Base-by-base conservation (phyloP, 768 basidiomycete species). In the Floccularia luteovirens region DNA sequence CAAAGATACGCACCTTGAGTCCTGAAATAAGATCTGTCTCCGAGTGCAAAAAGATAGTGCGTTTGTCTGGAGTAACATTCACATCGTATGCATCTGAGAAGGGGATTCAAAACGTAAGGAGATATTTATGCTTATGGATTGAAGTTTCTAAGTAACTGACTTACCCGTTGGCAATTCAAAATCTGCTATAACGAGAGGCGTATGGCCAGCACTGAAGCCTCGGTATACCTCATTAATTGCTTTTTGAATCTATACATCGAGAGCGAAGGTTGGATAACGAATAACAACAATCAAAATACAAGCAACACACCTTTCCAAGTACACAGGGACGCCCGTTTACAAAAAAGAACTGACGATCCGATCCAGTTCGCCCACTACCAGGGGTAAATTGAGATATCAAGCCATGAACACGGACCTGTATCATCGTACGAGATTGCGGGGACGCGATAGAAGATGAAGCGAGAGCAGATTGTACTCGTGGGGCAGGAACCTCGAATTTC, bases 21-120 rank as follows among this genome's bases (percentile, higher is more conserved):
- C 81, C 77, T 2, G 74, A 61, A 0, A 98, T 70, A 13, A 99
- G 61, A 44, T 83, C 84, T 8, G 68, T 70, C 57, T 99, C 94
- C 55, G 82, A 82, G 49, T 97, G 91, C 8, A 99, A 53, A 37
- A 96, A 81, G 25, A 98, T 85, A 0, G 90, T 93, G n/a, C 94
- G 74, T 54, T 98, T 99, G 64, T 98, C 96, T 0, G 96, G 94
- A 45, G 82, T 89, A 43, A 98, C 87, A 45, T 99, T 99, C 52
- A 99, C 79, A 54, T 99, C 96, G 51, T 79, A 88, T 0, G 77
- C 66, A 42, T 80, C 90, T 92, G 46, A 4, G 39, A 12, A 17
- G 5, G 14, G 10, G 7, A 6, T 5, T 8, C 19, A 31, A 35
- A 16, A 11, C 11, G 5, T 13, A 3, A 35, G 25, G 12, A 17